Percentiles rank a stretch among this genome's conserved stretches.
Conservation (phyloP, 345 rosid genomes). For the Luvunga scandens region DNA sequence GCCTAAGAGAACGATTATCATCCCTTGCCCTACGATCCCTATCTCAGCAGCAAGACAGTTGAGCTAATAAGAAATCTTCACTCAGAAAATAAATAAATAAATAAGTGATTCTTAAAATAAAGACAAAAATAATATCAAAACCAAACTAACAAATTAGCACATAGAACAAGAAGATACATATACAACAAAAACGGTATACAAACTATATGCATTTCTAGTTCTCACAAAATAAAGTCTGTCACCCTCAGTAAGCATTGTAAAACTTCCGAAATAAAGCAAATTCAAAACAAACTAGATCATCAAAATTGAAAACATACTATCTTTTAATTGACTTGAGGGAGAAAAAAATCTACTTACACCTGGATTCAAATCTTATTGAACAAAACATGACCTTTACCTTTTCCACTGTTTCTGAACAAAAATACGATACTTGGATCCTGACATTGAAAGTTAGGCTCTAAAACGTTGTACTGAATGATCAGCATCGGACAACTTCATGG, state of each 20-base stretch:
- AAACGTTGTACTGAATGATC: constrained; percentile 49
- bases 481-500: constrained; percentile 56
- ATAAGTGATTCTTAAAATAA: not conserved
- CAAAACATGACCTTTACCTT: constrained; percentile 51
- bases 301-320: constrained; percentile 2
- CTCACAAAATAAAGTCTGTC: constrained; percentile 10
- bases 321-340: not conserved
- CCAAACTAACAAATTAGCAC: constrained; percentile 3
- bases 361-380: constrained; percentile 33
- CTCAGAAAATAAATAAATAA: not conserved
- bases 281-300: not conserved
- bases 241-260: not conserved
- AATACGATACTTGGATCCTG: constrained; percentile 44
- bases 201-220: constrained; percentile 3
- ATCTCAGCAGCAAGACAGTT: constrained; percentile 16
- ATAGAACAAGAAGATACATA: not conserved
- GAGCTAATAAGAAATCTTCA: constrained; percentile 8
- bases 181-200: not conserved
- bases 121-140: not conserved
- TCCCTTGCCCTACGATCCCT: constrained; percentile 47
- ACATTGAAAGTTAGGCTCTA: constrained; percentile 52
- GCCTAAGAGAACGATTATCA: constrained; percentile 44
- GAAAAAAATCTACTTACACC: constrained; percentile 22
- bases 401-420: constrained; percentile 44
- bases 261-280: constrained; percentile 6